Evolutionary conservation across 2,329 filamentous ascomycete genomes (phyloP).

Genomic region (Scorias spongiosa): DNA sequence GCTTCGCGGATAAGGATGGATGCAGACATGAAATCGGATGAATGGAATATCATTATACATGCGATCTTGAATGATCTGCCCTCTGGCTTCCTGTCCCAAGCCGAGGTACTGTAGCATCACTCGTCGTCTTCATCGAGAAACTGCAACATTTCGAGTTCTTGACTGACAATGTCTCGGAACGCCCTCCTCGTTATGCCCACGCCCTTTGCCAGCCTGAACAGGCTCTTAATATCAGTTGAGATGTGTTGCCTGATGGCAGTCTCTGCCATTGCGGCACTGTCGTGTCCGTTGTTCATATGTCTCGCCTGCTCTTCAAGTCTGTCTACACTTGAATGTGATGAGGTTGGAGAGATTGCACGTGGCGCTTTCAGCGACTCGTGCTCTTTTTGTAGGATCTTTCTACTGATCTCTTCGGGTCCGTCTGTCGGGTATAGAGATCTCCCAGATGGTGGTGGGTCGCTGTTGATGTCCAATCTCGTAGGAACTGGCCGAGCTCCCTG

Average conservation of each 20-base stretch:
- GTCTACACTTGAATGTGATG: slow-evolving; percentile 36
- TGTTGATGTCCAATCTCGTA: slow-evolving; percentile 1
- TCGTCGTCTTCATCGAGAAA: slow-evolving; percentile 47
- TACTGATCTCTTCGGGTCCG: background rate
- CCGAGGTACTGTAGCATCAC: no score
- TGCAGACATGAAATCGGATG: no score
- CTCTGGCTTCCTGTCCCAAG: no score
- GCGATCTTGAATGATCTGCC: no score
- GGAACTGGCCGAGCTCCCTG: slow-evolving; percentile 2
- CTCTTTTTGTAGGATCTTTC: background rate
- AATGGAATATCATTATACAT: no score
- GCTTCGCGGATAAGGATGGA: no score
- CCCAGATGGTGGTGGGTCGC: slow-evolving; percentile 16
- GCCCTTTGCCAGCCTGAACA: slow-evolving; percentile 54
- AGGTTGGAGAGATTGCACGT: slow-evolving; percentile 33
- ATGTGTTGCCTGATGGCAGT: slow-evolving; percentile 67
- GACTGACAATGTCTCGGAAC: slow-evolving; percentile 56
- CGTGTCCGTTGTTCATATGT: slow-evolving; percentile 9
- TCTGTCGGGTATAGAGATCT: background rate
- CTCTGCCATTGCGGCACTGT: slow-evolving; percentile 41
- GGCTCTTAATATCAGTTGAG: slow-evolving; percentile 58
- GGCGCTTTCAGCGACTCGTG: slow-evolving; percentile 14
- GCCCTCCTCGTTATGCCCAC: slow-evolving; percentile 60
- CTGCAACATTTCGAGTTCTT: slow-evolving; percentile 54
- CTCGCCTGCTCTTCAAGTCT: slow-evolving; percentile 33